These are phyloP conservation scores for Botrytis byssoidea DNA, from an alignment of 2,329 filamentous ascomycete species.

Conservation along the genomic window DNA sequence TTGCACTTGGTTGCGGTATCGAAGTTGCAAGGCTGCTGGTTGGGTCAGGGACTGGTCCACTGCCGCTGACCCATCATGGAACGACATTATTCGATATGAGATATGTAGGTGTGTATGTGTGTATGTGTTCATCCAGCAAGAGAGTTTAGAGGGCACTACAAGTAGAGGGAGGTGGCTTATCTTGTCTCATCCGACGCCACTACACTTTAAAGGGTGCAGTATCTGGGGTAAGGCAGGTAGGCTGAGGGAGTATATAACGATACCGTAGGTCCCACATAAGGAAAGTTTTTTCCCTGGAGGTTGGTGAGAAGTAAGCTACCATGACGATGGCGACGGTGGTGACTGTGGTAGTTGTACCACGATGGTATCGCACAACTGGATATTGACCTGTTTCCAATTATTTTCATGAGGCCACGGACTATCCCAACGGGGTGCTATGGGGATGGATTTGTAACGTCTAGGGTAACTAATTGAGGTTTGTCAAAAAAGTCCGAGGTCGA, in stretches of 20 bases:
- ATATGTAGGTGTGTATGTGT: slow-evolving; percentile 22
- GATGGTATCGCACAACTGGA: neutral
- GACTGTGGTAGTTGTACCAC: neutral
- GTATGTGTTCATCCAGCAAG: slow-evolving; percentile 35
- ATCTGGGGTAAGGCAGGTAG: slow-evolving; percentile 34
- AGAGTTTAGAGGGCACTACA: slow-evolving; percentile 15
- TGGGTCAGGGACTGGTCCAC: slow-evolving; percentile 15
- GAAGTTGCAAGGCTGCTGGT: slow-evolving; percentile 24
- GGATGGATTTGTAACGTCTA: slow-evolving; percentile 31
- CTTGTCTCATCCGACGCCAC: slow-evolving; percentile 37
- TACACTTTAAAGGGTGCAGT: slow-evolving; percentile 28
- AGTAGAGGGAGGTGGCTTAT: slow-evolving; percentile 37
- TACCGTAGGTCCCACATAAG: slow-evolving; percentile 24
- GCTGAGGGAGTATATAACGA: slow-evolving; percentile 31
- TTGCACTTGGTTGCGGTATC: slow-evolving; percentile 22
- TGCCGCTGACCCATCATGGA: slow-evolving; percentile 25
- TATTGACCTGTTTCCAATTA: slow-evolving; percentile 17
- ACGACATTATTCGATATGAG: slow-evolving; percentile 22
- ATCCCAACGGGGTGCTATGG: slow-evolving; percentile 20
- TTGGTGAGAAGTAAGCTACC: slow-evolving; percentile 4
- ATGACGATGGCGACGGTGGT: slow-evolving; percentile 1
- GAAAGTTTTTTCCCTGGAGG: neutral
- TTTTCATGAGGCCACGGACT: slow-evolving; percentile 24
- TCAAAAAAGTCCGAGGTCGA: slow-evolving; percentile 30
- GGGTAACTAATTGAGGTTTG: slow-evolving; percentile 25